A percentile compares a stretch with the other conserved stretches of the same genome.
These are phyloP conservation scores for Perilla frutescens DNA, from an alignment of 257 asterid species.

Conservation along the genomic window DNA sequence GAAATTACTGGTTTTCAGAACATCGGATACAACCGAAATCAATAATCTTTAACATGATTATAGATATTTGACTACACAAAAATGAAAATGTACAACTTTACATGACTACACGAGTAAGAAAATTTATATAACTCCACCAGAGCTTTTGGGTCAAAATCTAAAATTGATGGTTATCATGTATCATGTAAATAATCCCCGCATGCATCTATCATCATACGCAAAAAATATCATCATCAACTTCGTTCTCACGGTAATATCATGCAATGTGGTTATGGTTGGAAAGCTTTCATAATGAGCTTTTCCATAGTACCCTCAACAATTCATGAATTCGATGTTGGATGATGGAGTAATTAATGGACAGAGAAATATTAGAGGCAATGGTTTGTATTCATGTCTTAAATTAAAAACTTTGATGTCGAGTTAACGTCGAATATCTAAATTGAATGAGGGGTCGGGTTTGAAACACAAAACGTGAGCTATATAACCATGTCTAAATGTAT, in stretches of 20 bases:
- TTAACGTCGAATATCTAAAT: no score
- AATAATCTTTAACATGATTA: not conserved
- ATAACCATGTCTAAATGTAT: no score
- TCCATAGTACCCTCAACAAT: no score
- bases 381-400: no score
- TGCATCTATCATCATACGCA: constrained; percentile 14
- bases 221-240: constrained; percentile 3
- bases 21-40: not conserved
- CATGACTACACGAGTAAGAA: not conserved
- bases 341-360: no score
- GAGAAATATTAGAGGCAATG: no score
- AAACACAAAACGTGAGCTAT: no score
- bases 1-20: not conserved
- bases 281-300: no score
- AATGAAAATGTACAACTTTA: not conserved
- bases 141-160: constrained; percentile 4
- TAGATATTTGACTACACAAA: constrained; percentile 11
- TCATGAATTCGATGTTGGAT: no score
- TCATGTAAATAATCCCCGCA: constrained; percentile 22
- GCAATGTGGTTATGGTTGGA: no score
- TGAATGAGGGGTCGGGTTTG: no score
- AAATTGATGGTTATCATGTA: constrained; percentile 20
- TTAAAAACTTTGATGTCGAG: no score
- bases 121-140: not conserved
- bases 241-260: not conserved